Percentiles rank a stretch among this genome's conserved stretches.
These are phyloP conservation scores for Hypoxylon sp. DNA, from an alignment of 2,329 filamentous ascomycete genomes.

Conservation along the genomic window DNA sequence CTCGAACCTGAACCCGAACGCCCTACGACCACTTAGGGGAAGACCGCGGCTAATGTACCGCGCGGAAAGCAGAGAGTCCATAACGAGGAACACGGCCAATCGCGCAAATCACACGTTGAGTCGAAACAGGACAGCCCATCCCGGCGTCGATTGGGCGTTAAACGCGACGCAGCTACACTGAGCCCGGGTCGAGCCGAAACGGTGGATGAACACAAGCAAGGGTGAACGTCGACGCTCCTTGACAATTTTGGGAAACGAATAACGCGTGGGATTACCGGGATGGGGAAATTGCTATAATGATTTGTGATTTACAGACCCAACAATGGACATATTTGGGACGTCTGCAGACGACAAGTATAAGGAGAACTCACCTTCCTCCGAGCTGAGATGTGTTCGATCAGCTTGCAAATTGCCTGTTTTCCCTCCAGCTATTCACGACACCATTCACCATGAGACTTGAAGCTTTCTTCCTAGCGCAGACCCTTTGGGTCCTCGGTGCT, in stretches of 20 bases:
- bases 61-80: background rate
- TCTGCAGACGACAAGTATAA: constrained; percentile 15
- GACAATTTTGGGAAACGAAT: constrained; percentile 24
- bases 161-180: constrained; percentile 16
- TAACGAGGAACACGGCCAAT: constrained; percentile 19
- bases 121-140: background rate
- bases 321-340: constrained; percentile 10
- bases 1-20: background rate
- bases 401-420: background rate
- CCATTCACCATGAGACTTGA: constrained; percentile 16
- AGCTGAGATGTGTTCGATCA: background rate
- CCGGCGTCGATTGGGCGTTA: constrained; percentile 19
- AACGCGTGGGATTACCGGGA: constrained; percentile 7
- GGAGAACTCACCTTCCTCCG: background rate
- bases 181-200: background rate
- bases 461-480: constrained; percentile 19
- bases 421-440: background rate
- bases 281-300: constrained; percentile 1
- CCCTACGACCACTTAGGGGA: background rate
- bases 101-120: background rate
- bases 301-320: background rate
- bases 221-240: constrained; percentile 14
- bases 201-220: constrained; percentile 21
- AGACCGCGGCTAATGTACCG: background rate
- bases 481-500: constrained; percentile 19